Conservation (phyloP, 1,284 basidiomycete genomes). For the Leccinum solheimii region DNA sequence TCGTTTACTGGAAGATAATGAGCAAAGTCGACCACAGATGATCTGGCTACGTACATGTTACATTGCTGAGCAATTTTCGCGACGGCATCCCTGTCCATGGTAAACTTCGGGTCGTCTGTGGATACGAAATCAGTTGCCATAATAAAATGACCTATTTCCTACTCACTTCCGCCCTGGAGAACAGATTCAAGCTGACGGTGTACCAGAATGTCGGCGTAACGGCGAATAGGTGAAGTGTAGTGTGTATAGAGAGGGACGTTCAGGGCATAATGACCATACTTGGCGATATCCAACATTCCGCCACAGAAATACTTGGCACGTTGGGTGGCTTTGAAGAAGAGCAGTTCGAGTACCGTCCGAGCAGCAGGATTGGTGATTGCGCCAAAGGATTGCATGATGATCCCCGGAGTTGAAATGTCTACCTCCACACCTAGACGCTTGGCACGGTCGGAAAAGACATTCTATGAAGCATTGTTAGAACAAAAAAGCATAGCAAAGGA, state of each 20-base stretch:
- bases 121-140: constrained; percentile 8
- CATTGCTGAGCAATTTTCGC: constrained; percentile 97
- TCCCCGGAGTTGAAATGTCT: constrained; percentile 77
- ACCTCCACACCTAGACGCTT: constrained; percentile 81
- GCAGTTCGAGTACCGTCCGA: constrained; percentile 73
- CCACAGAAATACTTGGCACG: constrained; percentile 98
- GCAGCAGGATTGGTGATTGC: constrained; percentile 72
- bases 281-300: constrained; percentile 98
- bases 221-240: constrained; percentile 92
- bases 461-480: constrained; percentile 45
- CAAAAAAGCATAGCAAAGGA: neutral
- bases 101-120: constrained; percentile 80
- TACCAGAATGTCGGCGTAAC: constrained; percentile 93
- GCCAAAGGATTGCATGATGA: constrained; percentile 83
- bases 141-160: neutral
- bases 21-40: neutral
- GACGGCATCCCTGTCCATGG: constrained; percentile 95
- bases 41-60: constrained; percentile 70
- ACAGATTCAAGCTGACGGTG: constrained; percentile 97
- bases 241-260: constrained; percentile 95
- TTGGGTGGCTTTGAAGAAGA: constrained; percentile 88
- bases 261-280: constrained; percentile 93
- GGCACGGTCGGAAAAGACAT: constrained; percentile 77
- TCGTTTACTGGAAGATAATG: constrained; percentile 63
- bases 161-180: constrained; percentile 67